Conservation (phyloP, 352 stramenopile genomes). For the Peronospora belbahrii region DNA sequence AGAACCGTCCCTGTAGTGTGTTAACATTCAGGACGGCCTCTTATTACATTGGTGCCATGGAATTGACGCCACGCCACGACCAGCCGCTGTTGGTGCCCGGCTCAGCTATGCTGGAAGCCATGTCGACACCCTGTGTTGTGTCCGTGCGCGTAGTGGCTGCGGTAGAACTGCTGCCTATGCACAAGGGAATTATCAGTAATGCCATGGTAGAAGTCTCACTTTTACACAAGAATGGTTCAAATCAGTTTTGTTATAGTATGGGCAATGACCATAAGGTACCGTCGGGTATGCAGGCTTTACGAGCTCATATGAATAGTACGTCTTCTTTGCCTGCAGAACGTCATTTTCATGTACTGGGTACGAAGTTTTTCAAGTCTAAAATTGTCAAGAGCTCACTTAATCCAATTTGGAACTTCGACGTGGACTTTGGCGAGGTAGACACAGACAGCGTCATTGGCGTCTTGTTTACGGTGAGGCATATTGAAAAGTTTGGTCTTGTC, state of each 20-base stretch:
- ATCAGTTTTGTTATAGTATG: slow-evolving; percentile 25
- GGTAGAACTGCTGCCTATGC: slow-evolving; percentile 49
- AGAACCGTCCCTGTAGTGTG: slow-evolving; percentile 10
- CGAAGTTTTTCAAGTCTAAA: slow-evolving; percentile 47
- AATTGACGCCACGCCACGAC: slow-evolving; percentile 47
- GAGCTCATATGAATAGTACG: slow-evolving; percentile 10
- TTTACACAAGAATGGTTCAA: slow-evolving; percentile 41
- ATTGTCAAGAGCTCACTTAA: slow-evolving; percentile 69
- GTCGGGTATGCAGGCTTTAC: slow-evolving; percentile 4
- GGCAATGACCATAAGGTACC: slow-evolving; percentile 37
- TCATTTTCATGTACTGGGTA: slow-evolving; percentile 20
- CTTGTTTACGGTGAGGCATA: slow-evolving; percentile 55
- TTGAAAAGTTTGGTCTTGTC: slow-evolving; percentile 65
- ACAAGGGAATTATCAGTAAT: slow-evolving; percentile 64
- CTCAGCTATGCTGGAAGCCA: slow-evolving; percentile 51
- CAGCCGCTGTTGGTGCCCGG: slow-evolving; percentile 50
- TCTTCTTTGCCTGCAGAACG: slow-evolving; percentile 17
- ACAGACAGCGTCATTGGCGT: slow-evolving; percentile 58
- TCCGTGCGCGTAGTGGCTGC: slow-evolving; percentile 52
- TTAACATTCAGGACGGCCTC: slow-evolving; percentile 22
- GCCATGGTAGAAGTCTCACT: slow-evolving; percentile 67
- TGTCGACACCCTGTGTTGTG: slow-evolving; percentile 50
- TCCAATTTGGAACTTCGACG: slow-evolving; percentile 75
- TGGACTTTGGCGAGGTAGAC: slow-evolving; percentile 74
- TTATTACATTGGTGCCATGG: slow-evolving; percentile 34